Conservation (phyloP, 192 early-diverging fungal genomes). For the Geosiphon pyriformis region DNA sequence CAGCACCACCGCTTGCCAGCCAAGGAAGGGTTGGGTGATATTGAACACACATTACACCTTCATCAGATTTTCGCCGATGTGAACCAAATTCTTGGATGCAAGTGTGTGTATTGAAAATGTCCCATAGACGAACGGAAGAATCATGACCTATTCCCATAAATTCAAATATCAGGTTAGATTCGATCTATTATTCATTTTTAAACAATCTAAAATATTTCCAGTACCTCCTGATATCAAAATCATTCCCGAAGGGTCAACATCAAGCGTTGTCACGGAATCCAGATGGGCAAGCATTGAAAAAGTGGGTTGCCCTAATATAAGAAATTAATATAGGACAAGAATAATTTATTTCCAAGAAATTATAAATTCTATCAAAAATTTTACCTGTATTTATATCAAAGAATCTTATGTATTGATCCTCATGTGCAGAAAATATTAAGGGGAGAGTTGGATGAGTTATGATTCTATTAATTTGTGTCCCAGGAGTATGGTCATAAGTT, state of each 20-base stretch:
- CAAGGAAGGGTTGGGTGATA: constrained; percentile 52
- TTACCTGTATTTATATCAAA: constrained; percentile 71
- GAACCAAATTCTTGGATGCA: constrained; percentile 71
- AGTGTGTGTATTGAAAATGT: constrained; percentile 49
- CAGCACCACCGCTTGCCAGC: constrained; percentile 54
- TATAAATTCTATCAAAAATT: neutral
- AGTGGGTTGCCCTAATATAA: constrained; percentile 48
- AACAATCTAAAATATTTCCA: neutral
- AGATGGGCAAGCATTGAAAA: constrained; percentile 63
- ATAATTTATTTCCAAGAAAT: neutral
- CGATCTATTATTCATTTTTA: too few relatives aligned
- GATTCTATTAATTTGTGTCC: constrained; percentile 75
- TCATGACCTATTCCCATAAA: constrained; percentile 71
- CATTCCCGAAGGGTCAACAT: constrained; percentile 58
- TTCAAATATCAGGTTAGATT: too few relatives aligned
- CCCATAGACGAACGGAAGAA: constrained; percentile 72
- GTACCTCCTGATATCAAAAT: constrained; percentile 61
- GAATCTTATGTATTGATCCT: constrained; percentile 69
- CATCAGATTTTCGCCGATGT: constrained; percentile 66
- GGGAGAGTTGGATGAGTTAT: constrained; percentile 68
- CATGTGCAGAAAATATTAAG: constrained; percentile 67
- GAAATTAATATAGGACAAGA: neutral
- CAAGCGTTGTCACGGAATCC: constrained; percentile 60
- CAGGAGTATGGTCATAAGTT: constrained; percentile 55
- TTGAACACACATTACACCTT: constrained; percentile 63